These are phyloP conservation scores for Wickerhamiella parazyma DNA, from an alignment of 805 yeast species.

Conservation along the genomic window DNA sequence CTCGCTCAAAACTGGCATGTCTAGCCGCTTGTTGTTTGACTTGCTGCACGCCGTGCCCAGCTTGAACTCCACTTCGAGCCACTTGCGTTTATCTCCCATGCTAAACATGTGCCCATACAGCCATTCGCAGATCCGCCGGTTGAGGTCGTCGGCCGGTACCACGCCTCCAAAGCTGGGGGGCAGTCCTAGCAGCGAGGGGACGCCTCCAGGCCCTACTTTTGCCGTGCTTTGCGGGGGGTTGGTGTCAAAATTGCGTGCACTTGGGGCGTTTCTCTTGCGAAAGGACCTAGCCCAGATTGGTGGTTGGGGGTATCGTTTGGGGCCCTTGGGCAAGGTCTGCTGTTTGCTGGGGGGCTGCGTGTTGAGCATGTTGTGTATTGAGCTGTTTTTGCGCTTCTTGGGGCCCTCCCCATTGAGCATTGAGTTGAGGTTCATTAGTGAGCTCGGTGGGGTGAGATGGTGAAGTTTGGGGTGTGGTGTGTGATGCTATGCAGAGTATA, in stretches of 20 bases:
- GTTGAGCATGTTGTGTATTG: conserved; percentile 3
- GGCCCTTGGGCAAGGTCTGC: neutral
- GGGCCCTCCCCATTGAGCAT: conserved; percentile 6
- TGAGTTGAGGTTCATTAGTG: conserved; percentile 5
- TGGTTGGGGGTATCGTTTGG: conserved; percentile 2
- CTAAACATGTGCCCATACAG: conserved; percentile 58
- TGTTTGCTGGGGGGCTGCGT: conserved; percentile 1
- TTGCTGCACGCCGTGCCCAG: conserved; percentile 24
- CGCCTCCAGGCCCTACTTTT: conserved; percentile 17
- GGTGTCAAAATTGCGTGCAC: neutral
- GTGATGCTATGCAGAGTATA: no score
- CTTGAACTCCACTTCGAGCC: conserved; percentile 35
- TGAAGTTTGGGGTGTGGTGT: neutral
- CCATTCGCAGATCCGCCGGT: conserved; percentile 79
- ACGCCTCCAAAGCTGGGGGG: conserved; percentile 54
- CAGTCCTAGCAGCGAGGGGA: conserved; percentile 25
- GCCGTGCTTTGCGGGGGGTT: neutral
- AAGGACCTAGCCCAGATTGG: conserved; percentile 7
- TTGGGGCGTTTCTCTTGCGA: neutral
- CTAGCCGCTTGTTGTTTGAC: conserved; percentile 19
- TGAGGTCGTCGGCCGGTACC: conserved; percentile 66
- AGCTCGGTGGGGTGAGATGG: neutral
- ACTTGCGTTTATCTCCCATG: conserved; percentile 17
- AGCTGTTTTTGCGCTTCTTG: conserved; percentile 3
- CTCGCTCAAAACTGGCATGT: conserved; percentile 25